Base-by-base conservation (phyloP, 129 eudicot genomes). In the Arctium minus region DNA sequence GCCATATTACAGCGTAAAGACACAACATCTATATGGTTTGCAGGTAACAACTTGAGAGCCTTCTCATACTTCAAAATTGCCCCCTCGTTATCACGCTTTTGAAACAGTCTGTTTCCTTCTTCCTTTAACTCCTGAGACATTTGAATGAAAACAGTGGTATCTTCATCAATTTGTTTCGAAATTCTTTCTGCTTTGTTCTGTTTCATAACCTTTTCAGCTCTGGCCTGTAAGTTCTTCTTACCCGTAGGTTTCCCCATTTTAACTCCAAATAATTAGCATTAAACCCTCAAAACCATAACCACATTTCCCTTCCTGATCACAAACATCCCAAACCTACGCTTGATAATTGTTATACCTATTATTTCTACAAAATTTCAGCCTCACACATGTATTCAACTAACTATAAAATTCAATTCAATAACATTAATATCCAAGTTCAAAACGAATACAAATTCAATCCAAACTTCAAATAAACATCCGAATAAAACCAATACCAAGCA, bases 1-100 rank as follows among this genome's bases (percentile, higher is more conserved):
- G 97, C 99, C 95, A 96, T 91, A 84, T 89, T 91, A 53, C 87
- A 93, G 5, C 95, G 82, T 76, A 96, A 79, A 81, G 82, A 74
- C 7, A 81, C 82, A 53, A 75, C 88, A 39, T 85, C 88, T 17
- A 70, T 75, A 75, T 85, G 88, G 17, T 70, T 85, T 7, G 53
- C 74, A 69, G 88, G 85, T 15, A 85, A 56, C 78, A 85, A 32
- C 50, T 85, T 85, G 38, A 85, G 82, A 7, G 88, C 88, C 11
- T 85, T 85, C n/a, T 85, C 88, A 53, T 69, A 85, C 40, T 69
- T 85, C 74, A 85, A 80, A 85, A 85, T 85, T 2, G 88, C 81
- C 31, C 88, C 87, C 11, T 84, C 80, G 73, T 74, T 65, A 10
- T 84, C 80, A 10, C 87, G 77, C 80, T 79, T 84, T 8, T 85